Evolutionary conservation across 257 asterid species (phyloP), one percentile per base, ranked within the genome.

Genomic region (Capsicum chinense): DNA sequence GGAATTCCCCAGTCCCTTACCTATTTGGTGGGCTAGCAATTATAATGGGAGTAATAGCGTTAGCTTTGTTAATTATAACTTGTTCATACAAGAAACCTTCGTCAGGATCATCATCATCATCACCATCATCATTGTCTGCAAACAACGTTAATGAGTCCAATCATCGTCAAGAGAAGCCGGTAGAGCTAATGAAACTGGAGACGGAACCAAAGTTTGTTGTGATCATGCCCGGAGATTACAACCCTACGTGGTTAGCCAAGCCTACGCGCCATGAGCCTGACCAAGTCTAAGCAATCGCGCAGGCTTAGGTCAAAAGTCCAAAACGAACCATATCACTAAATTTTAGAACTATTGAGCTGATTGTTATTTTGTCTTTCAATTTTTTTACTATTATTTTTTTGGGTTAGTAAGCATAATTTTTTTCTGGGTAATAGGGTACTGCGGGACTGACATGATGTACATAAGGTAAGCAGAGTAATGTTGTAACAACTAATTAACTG

Each of bases 1-100:
- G 93, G 92, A 85, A 81, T n/a, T 88, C 94, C 10, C 91, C 94
- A 56, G 68, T 91, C 0, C 93, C 97, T 17, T 93, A 91, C 83
- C 80, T 93, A 9, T 91, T 88, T 58, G 85, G 90, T 3, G 87
- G 89, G 6, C 19, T 87, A 19, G 90, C 92, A 13, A 14, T 90
- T 64, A 70, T 90, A 82, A 14, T 93, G 37, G 89, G 85, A 54
- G 78, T 91, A 10, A 84, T 91, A 12, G 89, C 91, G 42, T 62
- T 89, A 80, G 92, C 93, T 15, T 84, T 92, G 57, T 1, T 89
- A 33, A 83, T 90, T 33, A 15, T 88, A 58, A 90, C 92, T 7
- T 91, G 95, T 69, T 88, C 92, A 12, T 86, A 90, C 76, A 81
- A 60, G 69, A 84, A 59, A 80, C 47, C 88, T 5, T 48, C 86